A percentile compares a stretch with the other conserved stretches of the same genome.
These are phyloP conservation scores for Spergularia bocconei DNA, from an alignment of 148 eudicot genomes.

Conservation along the genomic window DNA sequence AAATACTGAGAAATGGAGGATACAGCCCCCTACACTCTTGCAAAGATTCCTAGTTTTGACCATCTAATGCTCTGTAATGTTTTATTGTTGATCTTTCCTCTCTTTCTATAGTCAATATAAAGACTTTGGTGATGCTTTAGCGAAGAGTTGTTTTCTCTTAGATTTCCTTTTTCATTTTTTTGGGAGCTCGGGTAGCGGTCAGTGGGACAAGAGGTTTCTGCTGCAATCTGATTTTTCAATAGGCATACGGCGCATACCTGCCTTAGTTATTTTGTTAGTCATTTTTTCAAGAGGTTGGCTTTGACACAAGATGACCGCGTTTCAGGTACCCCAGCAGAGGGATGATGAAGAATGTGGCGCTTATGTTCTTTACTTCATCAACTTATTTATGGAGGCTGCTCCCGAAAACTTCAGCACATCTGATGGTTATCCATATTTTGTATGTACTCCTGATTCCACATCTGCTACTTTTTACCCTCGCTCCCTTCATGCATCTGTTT, in stretches of 20 bases:
- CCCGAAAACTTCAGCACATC: slow-evolving; percentile 41
- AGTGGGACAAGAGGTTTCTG: no score
- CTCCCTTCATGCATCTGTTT: not conserved
- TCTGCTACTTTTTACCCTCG: not conserved
- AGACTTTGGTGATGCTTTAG: no score
- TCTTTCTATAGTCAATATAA: no score
- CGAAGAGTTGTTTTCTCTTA: no score
- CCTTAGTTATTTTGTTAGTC: no score
- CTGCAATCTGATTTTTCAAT: not conserved
- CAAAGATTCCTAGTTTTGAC: not conserved
- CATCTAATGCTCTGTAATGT: not conserved
- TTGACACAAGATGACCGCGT: not conserved
- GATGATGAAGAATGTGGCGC: slow-evolving; percentile 45
- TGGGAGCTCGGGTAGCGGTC: not conserved
- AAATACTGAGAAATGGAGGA: not conserved
- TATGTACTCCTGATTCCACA: slow-evolving; percentile 26
- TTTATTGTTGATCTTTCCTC: no score
- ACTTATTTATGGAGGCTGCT: slow-evolving; percentile 42
- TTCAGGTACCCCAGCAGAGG: slow-evolving; percentile 72
- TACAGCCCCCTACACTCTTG: not conserved
- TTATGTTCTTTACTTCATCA: slow-evolving; percentile 57
- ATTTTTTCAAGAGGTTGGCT: not conserved
- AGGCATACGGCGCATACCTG: not conserved
- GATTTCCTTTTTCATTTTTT: not conserved
- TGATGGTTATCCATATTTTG: slow-evolving; percentile 47